A percentile compares a stretch with the other conserved stretches of the same genome.
These are phyloP conservation scores for Tolypocladium inflatum DNA, from an alignment of 2,329 filamentous ascomycete genomes.

Conservation along the genomic window DNA sequence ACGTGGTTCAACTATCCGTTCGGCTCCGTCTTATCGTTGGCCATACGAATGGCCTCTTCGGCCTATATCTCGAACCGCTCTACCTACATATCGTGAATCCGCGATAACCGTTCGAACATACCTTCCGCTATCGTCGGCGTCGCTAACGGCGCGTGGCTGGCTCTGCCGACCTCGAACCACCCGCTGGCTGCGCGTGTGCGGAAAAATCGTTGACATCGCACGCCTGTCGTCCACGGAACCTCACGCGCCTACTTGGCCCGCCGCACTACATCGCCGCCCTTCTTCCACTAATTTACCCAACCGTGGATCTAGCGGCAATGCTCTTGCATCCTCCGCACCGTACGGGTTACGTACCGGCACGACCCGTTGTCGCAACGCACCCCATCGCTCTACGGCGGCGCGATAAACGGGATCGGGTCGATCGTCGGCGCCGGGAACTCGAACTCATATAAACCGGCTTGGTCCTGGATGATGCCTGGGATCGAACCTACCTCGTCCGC, in stretches of 20 bases:
- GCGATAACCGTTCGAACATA: no score
- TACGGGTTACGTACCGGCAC: background rate
- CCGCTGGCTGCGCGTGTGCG: background rate
- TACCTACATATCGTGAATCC: background rate
- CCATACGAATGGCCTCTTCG: background rate
- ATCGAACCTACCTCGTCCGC: background rate
- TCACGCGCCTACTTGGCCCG: background rate
- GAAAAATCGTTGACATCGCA: slow-evolving; percentile 2
- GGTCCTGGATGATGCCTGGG: background rate
- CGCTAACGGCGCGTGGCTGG: no score
- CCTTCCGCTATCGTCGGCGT: background rate
- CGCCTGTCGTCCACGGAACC: background rate
- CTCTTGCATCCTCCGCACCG: background rate
- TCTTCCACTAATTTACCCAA: background rate
- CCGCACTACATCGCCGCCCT: background rate
- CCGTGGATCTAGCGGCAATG: background rate
- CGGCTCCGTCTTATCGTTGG: background rate
- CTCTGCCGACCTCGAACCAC: background rate
- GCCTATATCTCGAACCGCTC: background rate
- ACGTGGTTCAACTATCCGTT: background rate
- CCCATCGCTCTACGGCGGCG: background rate
- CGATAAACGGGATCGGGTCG: background rate
- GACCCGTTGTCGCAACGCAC: background rate
- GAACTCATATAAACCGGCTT: background rate
- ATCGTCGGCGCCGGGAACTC: background rate